Conservation (phyloP, 305 asterid species). For the Fraxinus angustifolia region DNA sequence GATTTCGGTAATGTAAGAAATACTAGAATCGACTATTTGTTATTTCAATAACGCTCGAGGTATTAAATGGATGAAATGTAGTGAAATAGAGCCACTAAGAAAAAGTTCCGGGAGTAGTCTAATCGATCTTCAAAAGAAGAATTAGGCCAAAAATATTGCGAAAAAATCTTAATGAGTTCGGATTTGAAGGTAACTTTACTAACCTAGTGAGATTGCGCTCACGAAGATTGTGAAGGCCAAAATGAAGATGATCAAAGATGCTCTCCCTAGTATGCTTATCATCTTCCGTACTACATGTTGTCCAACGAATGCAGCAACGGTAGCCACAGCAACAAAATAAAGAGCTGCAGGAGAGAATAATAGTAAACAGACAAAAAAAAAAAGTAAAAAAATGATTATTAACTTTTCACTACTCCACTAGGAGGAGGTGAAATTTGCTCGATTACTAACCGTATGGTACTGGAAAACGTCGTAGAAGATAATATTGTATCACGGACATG, state of each 20-base stretch:
- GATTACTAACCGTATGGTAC: conserved; percentile 47
- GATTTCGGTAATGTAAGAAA: neutral
- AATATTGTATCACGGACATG: conserved; percentile 70
- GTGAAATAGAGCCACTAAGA: neutral
- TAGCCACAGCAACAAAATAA: conserved; percentile 59
- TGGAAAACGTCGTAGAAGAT: conserved; percentile 66
- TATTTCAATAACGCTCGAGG: neutral
- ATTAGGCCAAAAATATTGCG: neutral
- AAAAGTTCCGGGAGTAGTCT: neutral
- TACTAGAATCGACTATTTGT: neutral
- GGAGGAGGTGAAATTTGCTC: neutral
- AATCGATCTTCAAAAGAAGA: neutral
- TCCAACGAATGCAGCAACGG: conserved; percentile 62
- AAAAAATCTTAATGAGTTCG: neutral
- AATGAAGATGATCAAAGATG: conserved; percentile 63
- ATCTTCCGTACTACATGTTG: conserved; percentile 60
- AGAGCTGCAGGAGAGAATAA: conserved; percentile 44
- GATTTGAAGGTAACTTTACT: neutral
- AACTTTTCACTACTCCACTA: neutral
- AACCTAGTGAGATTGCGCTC: conserved; percentile 64
- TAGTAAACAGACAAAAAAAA: neutral
- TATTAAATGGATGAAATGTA: neutral
- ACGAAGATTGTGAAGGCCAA: conserved; percentile 60
- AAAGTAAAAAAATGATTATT: neutral
- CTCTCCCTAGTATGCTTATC: conserved; percentile 54